phyloP scores from a whole-genome alignment of 2,329 filamentous ascomycete species.

The Aspergillus pseudoterreus region DNA sequence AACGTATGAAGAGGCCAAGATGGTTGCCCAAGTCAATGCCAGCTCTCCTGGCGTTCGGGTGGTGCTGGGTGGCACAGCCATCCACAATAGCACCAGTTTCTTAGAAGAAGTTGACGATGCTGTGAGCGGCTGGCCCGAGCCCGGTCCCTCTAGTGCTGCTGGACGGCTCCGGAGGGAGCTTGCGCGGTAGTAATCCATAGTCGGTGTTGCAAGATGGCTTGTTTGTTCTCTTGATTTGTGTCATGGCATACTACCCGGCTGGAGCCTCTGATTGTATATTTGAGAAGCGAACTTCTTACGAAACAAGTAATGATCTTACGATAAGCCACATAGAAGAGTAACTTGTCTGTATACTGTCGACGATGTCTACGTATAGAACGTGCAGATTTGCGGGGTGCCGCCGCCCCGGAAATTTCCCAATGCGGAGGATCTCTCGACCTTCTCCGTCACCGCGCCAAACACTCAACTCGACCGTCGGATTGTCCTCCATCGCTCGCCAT shows the following conservation, averaged over 20 bases:
- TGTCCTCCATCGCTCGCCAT: conserved; percentile 12
- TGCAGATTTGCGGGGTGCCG: neutral
- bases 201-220: conserved; percentile 8
- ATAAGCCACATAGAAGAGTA: too few species aligned
- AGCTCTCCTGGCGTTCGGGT: conserved; percentile 83
- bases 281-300: neutral
- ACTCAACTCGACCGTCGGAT: neutral
- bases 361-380: neutral
- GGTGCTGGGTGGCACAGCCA: conserved; percentile 79
- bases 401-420: conserved; percentile 17
- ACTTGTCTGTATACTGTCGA: neutral
- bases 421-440: conserved; percentile 21
- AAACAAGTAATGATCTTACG: too few species aligned
- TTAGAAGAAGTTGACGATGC: conserved; percentile 89
- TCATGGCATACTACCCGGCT: neutral
- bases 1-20: conserved; percentile 96
- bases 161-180: conserved; percentile 61
- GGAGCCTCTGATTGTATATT: neutral
- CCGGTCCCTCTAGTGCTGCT: conserved; percentile 55
- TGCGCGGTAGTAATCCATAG: conserved; percentile 40
- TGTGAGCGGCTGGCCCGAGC: conserved; percentile 80
- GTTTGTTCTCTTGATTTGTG: neutral
- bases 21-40: conserved; percentile 91
- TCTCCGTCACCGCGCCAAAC: neutral
- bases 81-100: conserved; percentile 86